These are phyloP conservation scores for Elsinoe arachidis DNA, from an alignment of 2,329 filamentous ascomycete genomes.

Conservation along the genomic window DNA sequence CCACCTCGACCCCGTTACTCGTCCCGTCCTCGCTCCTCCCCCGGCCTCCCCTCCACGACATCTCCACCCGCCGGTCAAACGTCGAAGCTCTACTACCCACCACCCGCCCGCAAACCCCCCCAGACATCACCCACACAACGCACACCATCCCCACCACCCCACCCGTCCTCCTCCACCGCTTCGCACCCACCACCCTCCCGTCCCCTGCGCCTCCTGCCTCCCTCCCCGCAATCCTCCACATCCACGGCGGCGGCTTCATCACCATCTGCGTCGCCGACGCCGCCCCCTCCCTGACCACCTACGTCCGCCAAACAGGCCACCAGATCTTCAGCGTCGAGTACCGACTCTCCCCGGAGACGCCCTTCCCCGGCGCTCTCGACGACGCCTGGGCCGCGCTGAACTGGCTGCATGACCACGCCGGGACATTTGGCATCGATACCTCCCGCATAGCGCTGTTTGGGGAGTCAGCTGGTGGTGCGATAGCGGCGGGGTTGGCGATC, in stretches of 20 bases:
- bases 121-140: slow-evolving; percentile 13
- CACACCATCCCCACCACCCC: slow-evolving; percentile 12
- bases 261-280: slow-evolving; percentile 24
- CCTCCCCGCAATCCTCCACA: slow-evolving; percentile 26
- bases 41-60: slow-evolving; percentile 15
- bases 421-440: slow-evolving; percentile 35
- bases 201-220: slow-evolving; percentile 4
- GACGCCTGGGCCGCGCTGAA: slow-evolving; percentile 24
- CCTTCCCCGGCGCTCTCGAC: slow-evolving; percentile 18
- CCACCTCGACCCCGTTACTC: slow-evolving; percentile 13
- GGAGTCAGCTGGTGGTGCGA: slow-evolving; percentile 32
- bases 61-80: slow-evolving; percentile 15
- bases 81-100: slow-evolving; percentile 12
- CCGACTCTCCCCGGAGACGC: slow-evolving; percentile 20
- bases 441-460: slow-evolving; percentile 35
- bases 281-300: slow-evolving; percentile 20
- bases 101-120: slow-evolving; percentile 3
- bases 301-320: slow-evolving; percentile 25
- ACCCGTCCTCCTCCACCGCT: slow-evolving; percentile 19
- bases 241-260: slow-evolving; percentile 38
- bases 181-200: slow-evolving; percentile 17
- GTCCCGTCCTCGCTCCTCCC: slow-evolving; percentile 6
- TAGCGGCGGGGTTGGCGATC: slow-evolving; percentile 18
- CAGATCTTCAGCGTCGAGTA: slow-evolving; percentile 35
- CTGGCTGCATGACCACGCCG: slow-evolving; percentile 33